Evolutionary conservation across 331 rosid genomes (phyloP), one percentile per base, ranked within the genome.

Genomic region (Acacia pycnantha): DNA sequence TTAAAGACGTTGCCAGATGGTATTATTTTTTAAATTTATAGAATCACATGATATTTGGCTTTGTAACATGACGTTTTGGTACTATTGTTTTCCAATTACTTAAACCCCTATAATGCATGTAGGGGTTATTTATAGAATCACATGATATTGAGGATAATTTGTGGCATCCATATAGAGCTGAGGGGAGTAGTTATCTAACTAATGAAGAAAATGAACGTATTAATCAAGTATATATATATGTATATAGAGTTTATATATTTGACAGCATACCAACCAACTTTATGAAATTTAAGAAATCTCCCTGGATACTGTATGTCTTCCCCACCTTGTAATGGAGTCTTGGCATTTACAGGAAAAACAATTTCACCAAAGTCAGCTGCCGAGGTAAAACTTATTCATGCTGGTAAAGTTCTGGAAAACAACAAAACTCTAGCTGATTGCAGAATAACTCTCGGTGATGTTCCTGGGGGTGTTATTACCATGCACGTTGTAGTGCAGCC

Each of bases 401-500:
- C 90, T 0, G 94, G 95, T 62, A 91, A 79, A 87, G 80, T 92
- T 84, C 82, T 92, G 87, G 95, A 89, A 77, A 89, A 88, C 78
- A 85, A 13, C 82, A 86, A 83, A 79, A 92, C 91, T 24, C 91
- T 92, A 71, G 86, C 92, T 61, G 92, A 92, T 43, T 91, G 86
- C 86, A 88, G 83, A 67, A 79, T 89, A 87, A 87, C 86, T 47
- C 74, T 85, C 43, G 86, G 91, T 11, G 88, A 84, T 73, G 79
- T 77, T 70, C 91, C 89, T 61, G 91, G 88, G 77, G 87, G 83
- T 37, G 89, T 48, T 74, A 85, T 91, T 83, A 92, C 91, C 50
- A 84, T 92, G 93, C 95, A 91, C 71, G 90, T 87, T 58, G 91
- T 91, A 29, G 89, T 92, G 69, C 97, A 89, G 74, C 94, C 93